A percentile compares a stretch with the other conserved stretches of the same genome.
Evolutionary conservation across 2,329 filamentous ascomycete species (phyloP).

Genomic region (Aschersonia sp.): DNA sequence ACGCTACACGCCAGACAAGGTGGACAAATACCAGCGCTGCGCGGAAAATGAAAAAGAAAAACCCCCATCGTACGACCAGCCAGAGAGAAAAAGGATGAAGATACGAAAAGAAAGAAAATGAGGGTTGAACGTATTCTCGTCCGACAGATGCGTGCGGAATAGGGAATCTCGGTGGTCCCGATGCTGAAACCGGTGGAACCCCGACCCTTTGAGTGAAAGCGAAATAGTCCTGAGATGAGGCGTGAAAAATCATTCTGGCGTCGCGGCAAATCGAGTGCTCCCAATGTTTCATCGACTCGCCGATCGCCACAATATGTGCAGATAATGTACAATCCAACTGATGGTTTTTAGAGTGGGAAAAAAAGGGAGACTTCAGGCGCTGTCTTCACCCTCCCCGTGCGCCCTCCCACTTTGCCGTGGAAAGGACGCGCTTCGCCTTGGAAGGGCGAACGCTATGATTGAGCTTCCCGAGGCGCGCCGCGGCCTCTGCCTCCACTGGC

Average conservation of each 20-base stretch:
- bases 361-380: neutral
- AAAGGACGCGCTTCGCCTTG: slow-evolving; percentile 7
- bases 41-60: neutral
- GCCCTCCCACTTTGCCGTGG: slow-evolving; percentile 7
- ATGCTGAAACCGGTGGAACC: neutral
- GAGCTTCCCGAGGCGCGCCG: slow-evolving; percentile 19
- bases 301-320: neutral
- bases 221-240: neutral
- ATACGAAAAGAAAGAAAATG: neutral
- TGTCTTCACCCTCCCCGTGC: slow-evolving; percentile 5
- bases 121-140: too few species aligned
- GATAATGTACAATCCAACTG: neutral
- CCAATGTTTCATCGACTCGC: neutral
- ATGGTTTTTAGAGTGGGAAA: neutral
- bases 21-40: neutral
- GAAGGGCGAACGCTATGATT: slow-evolving; percentile 15
- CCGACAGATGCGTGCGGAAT: too few species aligned
- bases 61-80: neutral
- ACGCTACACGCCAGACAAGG: neutral
- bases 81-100: neutral
- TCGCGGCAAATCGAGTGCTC: neutral
- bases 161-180: too few species aligned
- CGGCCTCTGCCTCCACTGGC: slow-evolving; percentile 18
- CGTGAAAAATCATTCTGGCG: neutral
- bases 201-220: neutral